phyloP scores from a whole-genome alignment of 2,329 filamentous ascomycete species.

The Nemania abortiva region DNA sequence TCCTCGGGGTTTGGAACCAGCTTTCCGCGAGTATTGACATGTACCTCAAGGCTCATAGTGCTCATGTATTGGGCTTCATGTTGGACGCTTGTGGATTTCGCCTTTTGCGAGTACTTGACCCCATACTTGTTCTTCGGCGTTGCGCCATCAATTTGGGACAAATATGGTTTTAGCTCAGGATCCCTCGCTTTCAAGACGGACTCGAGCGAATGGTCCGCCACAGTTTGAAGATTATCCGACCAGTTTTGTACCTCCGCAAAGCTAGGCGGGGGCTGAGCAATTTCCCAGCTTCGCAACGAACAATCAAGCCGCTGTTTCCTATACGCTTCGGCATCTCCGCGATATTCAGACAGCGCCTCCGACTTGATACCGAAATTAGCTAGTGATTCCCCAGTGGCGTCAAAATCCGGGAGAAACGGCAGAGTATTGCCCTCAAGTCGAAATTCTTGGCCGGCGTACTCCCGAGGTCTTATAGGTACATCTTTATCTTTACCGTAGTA shows the following conservation, averaged over 20 bases:
- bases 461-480: constrained; percentile 79
- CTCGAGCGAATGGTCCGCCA: constrained; percentile 35
- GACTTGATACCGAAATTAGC: constrained; percentile 67
- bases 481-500: constrained; percentile 88
- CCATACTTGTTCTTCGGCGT: constrained; percentile 86
- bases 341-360: constrained; percentile 61
- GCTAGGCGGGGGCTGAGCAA: constrained; percentile 77
- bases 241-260: constrained; percentile 77
- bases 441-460: constrained; percentile 91
- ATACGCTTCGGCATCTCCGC: constrained; percentile 63
- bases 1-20: constrained; percentile 90
- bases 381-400: constrained; percentile 68
- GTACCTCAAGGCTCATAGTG: constrained; percentile 92
- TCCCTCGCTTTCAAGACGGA: constrained; percentile 42
- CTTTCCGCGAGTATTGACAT: constrained; percentile 86
- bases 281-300: constrained; percentile 79
- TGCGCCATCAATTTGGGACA: constrained; percentile 90
- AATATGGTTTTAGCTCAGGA: constrained; percentile 52
- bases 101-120: constrained; percentile 86
- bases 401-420: constrained; percentile 84
- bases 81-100: constrained; percentile 78
- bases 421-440: constrained; percentile 79
- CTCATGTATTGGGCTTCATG: constrained; percentile 96
- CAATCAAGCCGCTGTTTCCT: constrained; percentile 68
- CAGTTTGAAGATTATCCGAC: constrained; percentile 62